These are phyloP conservation scores for Urochloa ruziziensis DNA, from an alignment of 176 grass and related monocot species.

Conservation along the genomic window DNA sequence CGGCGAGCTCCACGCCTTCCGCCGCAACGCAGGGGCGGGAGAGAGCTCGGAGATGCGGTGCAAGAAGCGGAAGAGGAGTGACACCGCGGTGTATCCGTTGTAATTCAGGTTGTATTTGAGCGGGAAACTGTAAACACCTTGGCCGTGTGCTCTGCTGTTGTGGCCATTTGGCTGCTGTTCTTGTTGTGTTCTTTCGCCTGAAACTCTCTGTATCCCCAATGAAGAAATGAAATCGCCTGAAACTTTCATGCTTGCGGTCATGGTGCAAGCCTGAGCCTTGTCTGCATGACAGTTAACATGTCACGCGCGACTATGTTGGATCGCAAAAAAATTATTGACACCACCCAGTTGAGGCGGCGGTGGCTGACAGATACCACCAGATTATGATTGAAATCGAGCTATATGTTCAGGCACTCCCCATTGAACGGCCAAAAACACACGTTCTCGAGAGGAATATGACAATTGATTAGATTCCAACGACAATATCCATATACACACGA, in stretches of 20 bases:
- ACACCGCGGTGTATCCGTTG: not conserved
- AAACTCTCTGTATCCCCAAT: not conserved
- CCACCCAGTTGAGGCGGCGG: not conserved
- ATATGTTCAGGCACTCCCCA: not conserved
- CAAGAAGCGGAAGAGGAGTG: conserved; percentile 7
- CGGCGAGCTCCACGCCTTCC: conserved; percentile 24
- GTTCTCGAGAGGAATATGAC: not conserved
- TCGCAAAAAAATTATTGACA: too few relatives aligned
- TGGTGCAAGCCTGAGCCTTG: not conserved
- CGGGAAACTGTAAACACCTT: too few relatives aligned
- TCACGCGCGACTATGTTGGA: not conserved
- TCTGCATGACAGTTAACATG: not conserved
- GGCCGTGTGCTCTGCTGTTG: not conserved
- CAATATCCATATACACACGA: not conserved
- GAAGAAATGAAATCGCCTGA: not conserved
- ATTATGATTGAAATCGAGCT: not conserved
- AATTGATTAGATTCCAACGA: not conserved
- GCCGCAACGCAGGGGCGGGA: not conserved
- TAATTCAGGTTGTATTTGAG: not conserved
- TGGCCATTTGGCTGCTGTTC: not conserved
- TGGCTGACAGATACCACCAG: not conserved
- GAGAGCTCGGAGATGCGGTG: not conserved
- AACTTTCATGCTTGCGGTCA: not conserved
- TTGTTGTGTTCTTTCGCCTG: not conserved
- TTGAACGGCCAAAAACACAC: not conserved